phyloP scores from a whole-genome alignment of 805 yeast genomes.

The Candida silvicultrix region DNA sequence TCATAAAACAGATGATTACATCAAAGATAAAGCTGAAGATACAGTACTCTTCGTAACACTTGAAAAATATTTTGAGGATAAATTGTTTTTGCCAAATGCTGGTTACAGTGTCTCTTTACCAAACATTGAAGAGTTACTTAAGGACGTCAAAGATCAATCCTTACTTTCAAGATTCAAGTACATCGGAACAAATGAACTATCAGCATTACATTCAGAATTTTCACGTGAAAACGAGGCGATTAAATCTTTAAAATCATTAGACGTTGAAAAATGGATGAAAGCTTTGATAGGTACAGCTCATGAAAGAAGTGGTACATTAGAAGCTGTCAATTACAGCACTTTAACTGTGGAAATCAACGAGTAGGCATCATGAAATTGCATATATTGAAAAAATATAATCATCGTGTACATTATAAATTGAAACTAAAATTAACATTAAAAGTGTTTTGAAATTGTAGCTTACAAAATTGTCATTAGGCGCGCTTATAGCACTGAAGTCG shows the following conservation, averaged over 20 bases:
- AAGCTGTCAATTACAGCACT: conserved; percentile 31
- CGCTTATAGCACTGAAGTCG: too few relatives aligned
- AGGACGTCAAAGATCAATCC: conserved; percentile 12
- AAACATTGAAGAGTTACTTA: conserved; percentile 9
- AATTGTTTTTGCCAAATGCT: conserved; percentile 21
- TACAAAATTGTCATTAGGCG: too few relatives aligned
- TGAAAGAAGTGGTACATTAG: conserved; percentile 26
- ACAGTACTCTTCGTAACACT: conserved; percentile 42
- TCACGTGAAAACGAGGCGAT: conserved; percentile 17
- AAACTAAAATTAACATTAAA: too few relatives aligned
- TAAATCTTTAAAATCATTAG: conserved; percentile 6
- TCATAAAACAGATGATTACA: conserved; percentile 34
- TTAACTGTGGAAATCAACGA: conserved; percentile 22
- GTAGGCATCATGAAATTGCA: conserved; percentile 2
- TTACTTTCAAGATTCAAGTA: conserved; percentile 17
- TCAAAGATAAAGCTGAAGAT: conserved; percentile 31
- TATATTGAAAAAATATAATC: conserved; percentile 15
- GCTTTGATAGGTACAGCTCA: conserved; percentile 32
- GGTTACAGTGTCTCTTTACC: conserved; percentile 25
- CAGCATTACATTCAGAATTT: conserved; percentile 18
- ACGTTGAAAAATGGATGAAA: conserved; percentile 24
- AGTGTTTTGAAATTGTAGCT: too few relatives aligned
- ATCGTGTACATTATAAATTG: conserved; percentile 4
- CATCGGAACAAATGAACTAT: conserved; percentile 17
- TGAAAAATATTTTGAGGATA: conserved; percentile 27